Base-by-base conservation (phyloP, 805 yeast species). In the Ogataea pignaliae region DNA sequence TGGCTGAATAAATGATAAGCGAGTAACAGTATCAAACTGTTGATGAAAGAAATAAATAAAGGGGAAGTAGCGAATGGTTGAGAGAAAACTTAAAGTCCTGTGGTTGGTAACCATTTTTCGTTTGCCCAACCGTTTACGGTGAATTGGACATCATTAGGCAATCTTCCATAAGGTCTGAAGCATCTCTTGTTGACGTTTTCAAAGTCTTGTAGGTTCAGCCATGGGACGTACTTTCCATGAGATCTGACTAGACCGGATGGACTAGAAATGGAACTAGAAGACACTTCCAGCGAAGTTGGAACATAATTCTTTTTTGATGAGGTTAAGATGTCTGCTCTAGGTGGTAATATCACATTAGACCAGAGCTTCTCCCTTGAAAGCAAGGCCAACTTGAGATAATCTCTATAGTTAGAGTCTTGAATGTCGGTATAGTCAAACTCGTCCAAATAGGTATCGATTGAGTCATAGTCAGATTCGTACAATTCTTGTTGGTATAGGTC, bases 111-210 rank as follows among this genome's bases (percentile, higher is more conserved):
- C 79, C 79, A 75, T 41, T 77, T 53, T 41, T 66, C 55, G 49
- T 75, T 69, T 44, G 66, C 64, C 78, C 79, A 75, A 7, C 78
- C 78, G 50, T 70, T 73, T 14, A 71, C 74, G 12, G 79, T 74
- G 49, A 68, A 76, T 51, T 76, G 81, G 31, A 48, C 52, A 37
- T 53, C 48, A 36, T 57, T 52, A 13, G 55, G 42, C 16, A 60
- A 34, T 28, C 18, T 29, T 11, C 70, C 69, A 36, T 47, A 53
- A 3, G 68, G 66, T 29, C 49, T 55, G 10, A 60, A 47, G 34
- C 56, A 48, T 31, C 45, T 44, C 35, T 46, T 51, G 26, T 39
- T 42, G 33, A 9, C 34, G 14, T 46, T 49, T 16, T 44, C 45
- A 33, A 51, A 53, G 37, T 57, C 54, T 31, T 51, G 39, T 4